A percentile compares a stretch with the other conserved stretches of the same genome.
Evolutionary conservation across 2,329 filamentous ascomycete genomes (phyloP).

Genomic region (Calonectria pauciramosa): DNA sequence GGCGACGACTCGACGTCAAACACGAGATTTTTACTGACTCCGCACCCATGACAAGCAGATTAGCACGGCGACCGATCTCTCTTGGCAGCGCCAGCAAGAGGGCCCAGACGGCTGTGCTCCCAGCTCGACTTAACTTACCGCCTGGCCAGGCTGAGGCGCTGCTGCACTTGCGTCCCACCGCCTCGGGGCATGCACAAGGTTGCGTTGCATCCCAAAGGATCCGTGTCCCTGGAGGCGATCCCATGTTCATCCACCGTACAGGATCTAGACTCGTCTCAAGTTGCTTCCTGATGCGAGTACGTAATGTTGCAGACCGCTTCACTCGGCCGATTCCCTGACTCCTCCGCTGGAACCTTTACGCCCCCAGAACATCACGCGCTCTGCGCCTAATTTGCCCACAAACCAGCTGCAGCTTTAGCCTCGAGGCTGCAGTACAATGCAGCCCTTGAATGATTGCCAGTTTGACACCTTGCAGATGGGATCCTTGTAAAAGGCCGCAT

Average conservation of each 20-base stretch:
- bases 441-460: neutral
- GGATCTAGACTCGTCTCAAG: neutral
- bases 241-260: neutral
- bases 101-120: neutral
- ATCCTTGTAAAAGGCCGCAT: neutral
- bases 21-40: neutral
- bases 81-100: neutral
- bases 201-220: constrained; percentile 16
- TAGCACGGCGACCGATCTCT: neutral
- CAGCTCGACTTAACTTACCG: neutral
- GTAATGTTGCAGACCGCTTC: neutral
- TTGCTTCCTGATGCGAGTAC: constrained; percentile 12
- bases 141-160: constrained; percentile 1
- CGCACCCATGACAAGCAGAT: constrained; percentile 8
- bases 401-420: neutral
- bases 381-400: neutral
- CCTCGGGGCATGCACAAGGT: constrained; percentile 3
- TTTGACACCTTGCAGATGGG: neutral
- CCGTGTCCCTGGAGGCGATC: constrained; percentile 5
- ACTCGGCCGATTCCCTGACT: neutral
- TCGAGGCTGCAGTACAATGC: neutral
- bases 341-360: neutral
- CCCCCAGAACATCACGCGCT: neutral
- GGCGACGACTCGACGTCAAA: neutral
- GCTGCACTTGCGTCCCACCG: constrained; percentile 2